Base-by-base conservation (phyloP, 495 filamentous ascomycete species). In the Copromyces sp. region DNA sequence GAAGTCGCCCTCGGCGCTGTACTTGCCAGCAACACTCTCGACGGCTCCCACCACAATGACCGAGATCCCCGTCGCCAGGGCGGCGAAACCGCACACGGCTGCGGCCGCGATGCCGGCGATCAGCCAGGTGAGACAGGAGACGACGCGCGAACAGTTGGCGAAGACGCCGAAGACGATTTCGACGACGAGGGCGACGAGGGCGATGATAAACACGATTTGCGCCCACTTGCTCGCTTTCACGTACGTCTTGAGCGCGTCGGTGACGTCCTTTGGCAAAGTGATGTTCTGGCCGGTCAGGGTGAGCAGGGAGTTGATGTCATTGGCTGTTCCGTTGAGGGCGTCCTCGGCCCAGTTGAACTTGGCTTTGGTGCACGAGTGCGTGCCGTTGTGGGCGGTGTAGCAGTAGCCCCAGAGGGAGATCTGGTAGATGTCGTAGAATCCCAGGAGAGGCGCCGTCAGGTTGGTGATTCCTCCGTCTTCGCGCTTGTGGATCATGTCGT, bases 391-490 rank as follows among this genome's bases (percentile, higher is more conserved):
- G 9, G 79, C 75, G 6, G 81, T 83, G 61, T 86, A 84, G 85
- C 95, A 98, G 88, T 94, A 98, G 78, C 91, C 91, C 92, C 91
- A 97, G 38, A 99, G 85, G 74, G 87, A 88, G 78, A 97, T 86
- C 69, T 89, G 86, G 87, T 98, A 98, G 77, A 90, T 87, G 80
- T 96, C 90, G 70, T 84, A 86, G 59, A 98, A 84, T 35, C 86
- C 84, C 37, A 90, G 84, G 11, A 90, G 84, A 2, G 79, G 71
- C 35, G 88, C 85, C 12, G 84, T 84, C 73, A 89, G 80, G 77
- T 85, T 86, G 65, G 41, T 68, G 78, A 74, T 68, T 16, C 37
- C 32, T 9, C 44, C 47, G 79, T 70, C 61, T 38, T 75, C 73
- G 69, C 71, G 65, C 59, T 75, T 45, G 69, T 32, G 39, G 61